Evolutionary conservation across 2,329 filamentous ascomycete genomes (phyloP).

Genomic region (Penicillium expansum): DNA sequence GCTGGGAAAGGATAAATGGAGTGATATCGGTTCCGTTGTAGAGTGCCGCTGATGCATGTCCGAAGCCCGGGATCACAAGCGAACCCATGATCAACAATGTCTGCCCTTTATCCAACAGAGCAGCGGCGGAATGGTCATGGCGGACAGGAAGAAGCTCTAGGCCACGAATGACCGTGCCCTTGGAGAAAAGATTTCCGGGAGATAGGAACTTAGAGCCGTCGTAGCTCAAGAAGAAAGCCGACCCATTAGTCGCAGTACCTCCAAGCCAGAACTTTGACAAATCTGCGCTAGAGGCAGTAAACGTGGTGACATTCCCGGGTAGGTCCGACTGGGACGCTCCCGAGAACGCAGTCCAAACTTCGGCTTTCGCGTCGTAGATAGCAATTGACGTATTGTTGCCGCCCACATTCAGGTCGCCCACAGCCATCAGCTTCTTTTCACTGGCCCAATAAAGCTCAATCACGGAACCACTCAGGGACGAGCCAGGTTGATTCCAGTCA

Average conservation of each 20-base stretch:
- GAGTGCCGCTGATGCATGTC: slow-evolving; percentile 78
- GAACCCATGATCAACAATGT: slow-evolving; percentile 81
- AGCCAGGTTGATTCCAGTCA: slow-evolving; percentile 79
- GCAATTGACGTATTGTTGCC: slow-evolving; percentile 66
- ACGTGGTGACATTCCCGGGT: slow-evolving; percentile 74
- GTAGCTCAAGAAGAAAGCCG: slow-evolving; percentile 77
- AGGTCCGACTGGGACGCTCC: slow-evolving; percentile 55
- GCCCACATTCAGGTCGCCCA: slow-evolving; percentile 70
- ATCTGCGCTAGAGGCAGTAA: slow-evolving; percentile 71
- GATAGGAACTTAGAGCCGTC: slow-evolving; percentile 69
- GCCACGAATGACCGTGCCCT: slow-evolving; percentile 68
- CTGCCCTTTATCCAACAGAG: slow-evolving; percentile 65
- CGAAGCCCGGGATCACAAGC: slow-evolving; percentile 71
- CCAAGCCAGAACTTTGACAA: slow-evolving; percentile 77
- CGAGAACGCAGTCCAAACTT: slow-evolving; percentile 61
- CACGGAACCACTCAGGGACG: slow-evolving; percentile 67
- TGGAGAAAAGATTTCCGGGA: slow-evolving; percentile 61
- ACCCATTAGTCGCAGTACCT: slow-evolving; percentile 66
- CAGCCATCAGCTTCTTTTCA: slow-evolving; percentile 68
- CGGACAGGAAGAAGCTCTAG: slow-evolving; percentile 77
- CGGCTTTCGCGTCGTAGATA: slow-evolving; percentile 66
- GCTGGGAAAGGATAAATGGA: slow-evolving; percentile 78
- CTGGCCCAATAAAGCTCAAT: slow-evolving; percentile 73
- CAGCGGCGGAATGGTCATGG: slow-evolving; percentile 61
- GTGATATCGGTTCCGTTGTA: slow-evolving; percentile 78